phyloP scores from a whole-genome alignment of 2,329 filamentous ascomycete genomes.

The Exserohilum turcica region DNA sequence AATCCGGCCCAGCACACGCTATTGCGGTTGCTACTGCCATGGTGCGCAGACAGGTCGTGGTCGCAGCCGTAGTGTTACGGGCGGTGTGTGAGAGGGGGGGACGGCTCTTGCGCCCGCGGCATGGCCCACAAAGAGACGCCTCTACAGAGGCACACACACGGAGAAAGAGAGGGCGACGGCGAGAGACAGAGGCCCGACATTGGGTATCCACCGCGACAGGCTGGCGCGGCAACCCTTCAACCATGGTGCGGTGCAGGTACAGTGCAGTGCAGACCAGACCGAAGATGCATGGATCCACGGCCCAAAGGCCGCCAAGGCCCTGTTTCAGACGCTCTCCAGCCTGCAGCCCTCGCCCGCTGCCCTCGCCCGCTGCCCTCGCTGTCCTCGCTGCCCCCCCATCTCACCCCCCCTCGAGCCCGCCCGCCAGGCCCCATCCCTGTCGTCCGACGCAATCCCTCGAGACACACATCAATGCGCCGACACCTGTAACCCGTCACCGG shows the following conservation, averaged over 20 bases:
- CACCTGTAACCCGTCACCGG: too few species aligned
- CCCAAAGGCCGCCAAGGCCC: constrained; percentile 4
- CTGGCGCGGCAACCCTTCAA: background rate
- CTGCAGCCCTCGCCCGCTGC: background rate
- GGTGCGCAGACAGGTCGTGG: constrained; percentile 11
- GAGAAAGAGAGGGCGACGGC: too few species aligned
- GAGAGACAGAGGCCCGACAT: background rate
- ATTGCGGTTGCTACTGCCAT: too few species aligned
- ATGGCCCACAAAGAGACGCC: too few species aligned
- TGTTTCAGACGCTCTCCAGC: constrained; percentile 5
- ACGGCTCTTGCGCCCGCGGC: too few species aligned
- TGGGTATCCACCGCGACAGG: background rate
- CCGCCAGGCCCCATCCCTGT: constrained; percentile 6
- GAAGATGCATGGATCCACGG: background rate
- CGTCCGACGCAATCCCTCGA: constrained; percentile 1
- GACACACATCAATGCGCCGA: constrained; percentile 7
- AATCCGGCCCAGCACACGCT: constrained; percentile 11
- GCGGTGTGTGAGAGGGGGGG: too few species aligned
- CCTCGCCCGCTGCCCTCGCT: constrained; percentile 1
- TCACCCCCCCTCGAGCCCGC: background rate
- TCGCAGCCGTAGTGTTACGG: too few species aligned
- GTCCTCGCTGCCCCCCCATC: too few species aligned
- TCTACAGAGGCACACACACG: too few species aligned
- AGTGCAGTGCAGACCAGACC: background rate
- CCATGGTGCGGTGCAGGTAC: background rate